Percentiles rank a stretch among this genome's conserved stretches.
Evolutionary conservation across 129 eudicot species (phyloP).

Genomic region (Helianthus tuberosus): DNA sequence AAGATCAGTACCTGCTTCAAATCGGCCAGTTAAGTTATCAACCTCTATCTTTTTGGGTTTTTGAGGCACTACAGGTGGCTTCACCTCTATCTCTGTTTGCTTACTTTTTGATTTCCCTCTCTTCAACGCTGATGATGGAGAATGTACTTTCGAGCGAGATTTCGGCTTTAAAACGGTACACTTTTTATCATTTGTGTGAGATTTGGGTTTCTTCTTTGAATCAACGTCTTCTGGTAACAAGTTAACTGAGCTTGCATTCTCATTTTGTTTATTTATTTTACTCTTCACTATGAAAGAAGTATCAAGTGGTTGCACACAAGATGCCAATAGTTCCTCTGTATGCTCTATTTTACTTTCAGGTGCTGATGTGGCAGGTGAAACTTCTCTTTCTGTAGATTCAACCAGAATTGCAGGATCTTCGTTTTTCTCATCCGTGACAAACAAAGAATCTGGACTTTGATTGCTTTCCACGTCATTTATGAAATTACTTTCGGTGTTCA

Average conservation of each 20-base stretch:
- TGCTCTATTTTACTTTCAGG: conserved; percentile 32
- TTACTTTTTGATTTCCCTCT: conserved; percentile 54
- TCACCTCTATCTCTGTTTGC: conserved; percentile 37
- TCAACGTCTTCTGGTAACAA: conserved; percentile 24
- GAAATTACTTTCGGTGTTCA: conserved; percentile 26
- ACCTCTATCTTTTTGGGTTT: conserved; percentile 53
- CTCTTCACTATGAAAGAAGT: conserved; percentile 27
- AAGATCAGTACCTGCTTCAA: conserved; percentile 72
- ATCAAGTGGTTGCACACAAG: conserved; percentile 21
- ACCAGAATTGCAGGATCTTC: conserved; percentile 16
- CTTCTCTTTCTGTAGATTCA: conserved; percentile 31
- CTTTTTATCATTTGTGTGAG: conserved; percentile 29
- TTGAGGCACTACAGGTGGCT: conserved; percentile 34
- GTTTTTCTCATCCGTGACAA: conserved; percentile 30
- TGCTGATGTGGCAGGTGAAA: conserved; percentile 28
- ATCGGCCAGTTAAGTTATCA: conserved; percentile 47
- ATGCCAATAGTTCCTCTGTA: conserved; percentile 13
- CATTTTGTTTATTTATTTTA: conserved; percentile 18
- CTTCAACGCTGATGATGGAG: conserved; percentile 46
- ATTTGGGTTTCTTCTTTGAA: conserved; percentile 43
- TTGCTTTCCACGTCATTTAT: conserved; percentile 27
- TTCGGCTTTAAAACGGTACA: conserved; percentile 36
- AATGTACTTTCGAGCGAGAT: conserved; percentile 42
- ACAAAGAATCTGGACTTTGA: conserved; percentile 30
- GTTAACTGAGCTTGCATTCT: conserved; percentile 9